Percentiles rank a stretch among this genome's conserved stretches.
phyloP scores from a whole-genome alignment of 345 rosid genomes.

The Gynandropsis gynandra region DNA sequence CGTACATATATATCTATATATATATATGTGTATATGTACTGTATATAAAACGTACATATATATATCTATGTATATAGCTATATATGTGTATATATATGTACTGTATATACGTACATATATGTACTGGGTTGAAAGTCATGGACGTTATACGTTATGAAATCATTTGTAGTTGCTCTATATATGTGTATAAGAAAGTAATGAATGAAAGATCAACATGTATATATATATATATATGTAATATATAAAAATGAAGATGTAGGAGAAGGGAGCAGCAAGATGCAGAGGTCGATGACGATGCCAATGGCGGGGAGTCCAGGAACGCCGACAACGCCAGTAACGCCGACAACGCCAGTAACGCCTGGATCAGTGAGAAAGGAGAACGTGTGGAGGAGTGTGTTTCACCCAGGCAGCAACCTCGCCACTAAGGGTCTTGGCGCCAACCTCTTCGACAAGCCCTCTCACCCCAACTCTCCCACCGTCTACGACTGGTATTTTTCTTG shows the following conservation, averaged over 20 bases:
- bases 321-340: constrained; percentile 61
- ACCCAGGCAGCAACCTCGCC: constrained; percentile 93
- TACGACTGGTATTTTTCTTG: constrained; percentile 90
- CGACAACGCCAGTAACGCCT: constrained; percentile 52
- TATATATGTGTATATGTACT: too few relatives aligned
- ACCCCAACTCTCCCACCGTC: constrained; percentile 84
- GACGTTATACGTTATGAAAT: too few relatives aligned
- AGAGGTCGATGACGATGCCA: constrained; percentile 61
- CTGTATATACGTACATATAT: too few relatives aligned
- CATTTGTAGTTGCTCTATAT: too few relatives aligned
- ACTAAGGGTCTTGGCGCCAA: constrained; percentile 55
- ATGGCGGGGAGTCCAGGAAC: constrained; percentile 37
- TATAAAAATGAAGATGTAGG: constrained; percentile 24
- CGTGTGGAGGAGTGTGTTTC: constrained; percentile 97
- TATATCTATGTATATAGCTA: too few relatives aligned
- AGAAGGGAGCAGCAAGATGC: constrained; percentile 42
- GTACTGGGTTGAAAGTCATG: too few relatives aligned
- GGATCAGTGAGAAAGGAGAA: constrained; percentile 56
- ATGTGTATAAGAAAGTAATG: too few relatives aligned
- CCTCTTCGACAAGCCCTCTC: constrained; percentile 62
- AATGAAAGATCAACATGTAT: not conserved
- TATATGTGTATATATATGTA: too few relatives aligned
- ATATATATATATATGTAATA: not conserved
- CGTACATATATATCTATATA: too few relatives aligned
- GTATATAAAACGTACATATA: too few relatives aligned